These are phyloP conservation scores for Entrophospora sp. DNA, from an alignment of 192 early-diverging fungal genomes.

Conservation along the genomic window DNA sequence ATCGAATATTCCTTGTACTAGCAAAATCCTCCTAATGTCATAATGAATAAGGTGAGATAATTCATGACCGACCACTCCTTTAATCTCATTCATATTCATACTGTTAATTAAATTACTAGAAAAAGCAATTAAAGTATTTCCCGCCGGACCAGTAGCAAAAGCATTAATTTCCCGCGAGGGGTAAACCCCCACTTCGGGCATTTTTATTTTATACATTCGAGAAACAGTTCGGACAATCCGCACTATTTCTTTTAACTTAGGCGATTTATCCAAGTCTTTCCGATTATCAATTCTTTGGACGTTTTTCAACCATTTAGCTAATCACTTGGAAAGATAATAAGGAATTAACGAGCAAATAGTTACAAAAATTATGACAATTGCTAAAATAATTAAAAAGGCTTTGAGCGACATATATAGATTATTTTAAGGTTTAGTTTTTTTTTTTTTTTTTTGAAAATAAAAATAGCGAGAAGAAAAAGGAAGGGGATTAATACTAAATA, in stretches of 20 bases:
- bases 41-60: conserved; percentile 6
- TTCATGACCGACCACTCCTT: not conserved
- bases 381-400: not conserved
- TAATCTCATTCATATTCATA: not conserved
- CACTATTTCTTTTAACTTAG: not conserved
- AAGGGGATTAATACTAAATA: too few relatives aligned
- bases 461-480: too few relatives aligned
- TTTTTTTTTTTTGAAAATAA: not conserved
- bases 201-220: not conserved
- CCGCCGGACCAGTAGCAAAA: conserved; percentile 4
- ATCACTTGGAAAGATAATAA: not conserved
- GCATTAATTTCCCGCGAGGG: not conserved
- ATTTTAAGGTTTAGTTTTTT: not conserved
- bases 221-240: not conserved
- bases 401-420: too few relatives aligned
- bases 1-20: not conserved
- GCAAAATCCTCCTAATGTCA: not conserved
- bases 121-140: conserved; percentile 4
- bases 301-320: not conserved
- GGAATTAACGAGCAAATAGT: not conserved
- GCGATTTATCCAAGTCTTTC: not conserved
- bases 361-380: not conserved
- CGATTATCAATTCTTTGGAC: not conserved
- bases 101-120: not conserved
- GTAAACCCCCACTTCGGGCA: conserved; percentile 2